Evolutionary conservation across 2,329 filamentous ascomycete species (phyloP), one percentile per base, ranked within the genome.

Genomic region (Aspergillus fructus): DNA sequence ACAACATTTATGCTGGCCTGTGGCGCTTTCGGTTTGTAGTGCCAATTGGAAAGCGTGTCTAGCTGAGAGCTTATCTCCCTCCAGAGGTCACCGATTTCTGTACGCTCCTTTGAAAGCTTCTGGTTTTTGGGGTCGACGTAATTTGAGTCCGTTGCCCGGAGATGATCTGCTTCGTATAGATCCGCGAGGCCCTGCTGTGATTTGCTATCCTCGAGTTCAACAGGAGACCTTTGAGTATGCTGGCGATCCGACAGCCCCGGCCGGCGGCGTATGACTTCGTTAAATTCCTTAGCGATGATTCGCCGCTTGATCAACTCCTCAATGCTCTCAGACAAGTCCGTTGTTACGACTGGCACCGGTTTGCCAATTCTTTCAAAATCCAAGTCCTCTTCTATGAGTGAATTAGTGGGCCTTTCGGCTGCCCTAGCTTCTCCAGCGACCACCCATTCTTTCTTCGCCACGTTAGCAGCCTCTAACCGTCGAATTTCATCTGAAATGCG

Each of bases 351-450:
- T 1, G 93, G 91, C 0, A 97, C 89, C 0, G 94, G 93, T 74
- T 97, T 99, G 69, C 94, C 94, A 21, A 91, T 86, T 67, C 96
- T 87, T 76, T 99, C 94, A 70, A 97, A 99, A 64, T 97, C 93
- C 24, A 99, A 83, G 67, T 97, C 92, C 76, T 97, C 87, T 71
- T 97, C 93, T 1, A 99, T 85, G 2, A 99, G 83, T 0, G 93
- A 97, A 78, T 99, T 97, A 53, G 91, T 72, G 0, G 94, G 94
- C 37, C 94, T 85, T 64, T 94, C 91, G 1, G 82, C 81, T 2
- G 91, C 93, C 49, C 86, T 83, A 4, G 93, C 93, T 80, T 99
- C 94, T 69, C 94, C 94, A 9, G 89, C 84, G 52, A 97, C 79
- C 17, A 90, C 89, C 94, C 94, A 99, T 68, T 93, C 86, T 58